Base-by-base conservation (phyloP, 192 early-diverging fungal genomes). In the Coemansia sp. region DNA sequence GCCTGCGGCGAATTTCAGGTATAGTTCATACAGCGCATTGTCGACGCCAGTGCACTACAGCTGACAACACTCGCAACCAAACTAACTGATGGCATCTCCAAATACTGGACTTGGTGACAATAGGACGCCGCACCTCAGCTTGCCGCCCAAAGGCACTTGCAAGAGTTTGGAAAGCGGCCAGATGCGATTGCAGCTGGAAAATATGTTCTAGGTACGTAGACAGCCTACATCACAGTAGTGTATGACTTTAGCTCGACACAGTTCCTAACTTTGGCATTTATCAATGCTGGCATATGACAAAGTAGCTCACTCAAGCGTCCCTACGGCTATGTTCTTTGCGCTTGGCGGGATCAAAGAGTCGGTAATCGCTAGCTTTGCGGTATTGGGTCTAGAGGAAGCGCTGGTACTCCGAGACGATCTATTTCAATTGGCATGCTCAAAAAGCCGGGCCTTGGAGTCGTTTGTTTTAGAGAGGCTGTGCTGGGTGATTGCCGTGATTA, bases 1-100 rank as follows among this genome's bases (percentile, higher is more conserved):
- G 80, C 80, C 7, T 82, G 75, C 37, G 75, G 72, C 39, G 75
- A 82, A 51, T 77, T 82, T 17, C 80, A 82, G 69, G 79, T 82
- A 76, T 38, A 36, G 37, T 37, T 36, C 32, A 11, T 39, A 39
- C 36, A 61, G 37, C 36, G 37, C 31, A 58, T 7, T n/a, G 17
- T 5, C 55, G 55, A 32, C 55, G 55, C 31, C 31, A 58, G 55
- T 8, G 29, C 55, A 34, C 29, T 4, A 31, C 36, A 61, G 21
- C 29, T 59, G 15, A 14, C 31, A 32, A 6, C 29, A 34, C 34
- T 19, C 17, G 36, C 36, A 23, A 39, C 34, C 23, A 39, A 25
- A 2, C 55, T 31, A 58, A 17, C 55, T 21, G 55, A 19, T 7
- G 10, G 5, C n/a, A 39, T 23, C 19, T 15, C 3, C 19, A 21